These are phyloP conservation scores for Pichia sp. DNA, from an alignment of 1,139 yeast species.

Conservation along the genomic window DNA sequence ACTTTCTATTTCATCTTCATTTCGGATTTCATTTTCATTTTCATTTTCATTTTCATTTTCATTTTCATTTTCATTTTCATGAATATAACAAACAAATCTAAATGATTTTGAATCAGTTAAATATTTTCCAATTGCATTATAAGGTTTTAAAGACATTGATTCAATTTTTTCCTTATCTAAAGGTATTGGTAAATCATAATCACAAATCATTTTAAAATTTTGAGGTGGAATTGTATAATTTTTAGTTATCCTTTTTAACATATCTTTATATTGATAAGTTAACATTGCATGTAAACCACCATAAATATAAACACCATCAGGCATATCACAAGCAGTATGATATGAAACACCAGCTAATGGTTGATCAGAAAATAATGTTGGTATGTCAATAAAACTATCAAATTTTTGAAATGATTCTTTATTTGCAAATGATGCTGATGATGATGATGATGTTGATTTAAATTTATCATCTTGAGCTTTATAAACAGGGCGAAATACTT, in stretches of 20 bases:
- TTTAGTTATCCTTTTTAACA: slow-evolving; percentile 28
- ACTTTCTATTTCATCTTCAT: background rate
- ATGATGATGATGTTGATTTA: too few species aligned
- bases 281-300: slow-evolving; percentile 38
- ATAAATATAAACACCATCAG: slow-evolving; percentile 31
- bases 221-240: slow-evolving; percentile 29
- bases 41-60: background rate
- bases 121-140: slow-evolving; percentile 30
- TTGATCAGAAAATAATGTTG: slow-evolving; percentile 34
- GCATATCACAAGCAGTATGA: slow-evolving; percentile 35
- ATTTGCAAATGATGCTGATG: background rate
- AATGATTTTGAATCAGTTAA: slow-evolving; percentile 34
- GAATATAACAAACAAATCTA: slow-evolving; percentile 20
- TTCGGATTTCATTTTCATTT: background rate
- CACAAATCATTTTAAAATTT: slow-evolving; percentile 32
- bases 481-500: slow-evolving; percentile 14
- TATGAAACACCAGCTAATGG: slow-evolving; percentile 35
- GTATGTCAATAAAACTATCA: slow-evolving; percentile 25
- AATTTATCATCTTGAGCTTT: background rate
- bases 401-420: slow-evolving; percentile 10
- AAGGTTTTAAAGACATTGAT: slow-evolving; percentile 35
- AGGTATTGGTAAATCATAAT: slow-evolving; percentile 40
- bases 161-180: slow-evolving; percentile 33
- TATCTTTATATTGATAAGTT: slow-evolving; percentile 28
- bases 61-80: background rate